A percentile compares a stretch with the other conserved stretches of the same genome.
phyloP scores from a whole-genome alignment of 1,284 basidiomycete genomes.

The Tilletia setariae region DNA sequence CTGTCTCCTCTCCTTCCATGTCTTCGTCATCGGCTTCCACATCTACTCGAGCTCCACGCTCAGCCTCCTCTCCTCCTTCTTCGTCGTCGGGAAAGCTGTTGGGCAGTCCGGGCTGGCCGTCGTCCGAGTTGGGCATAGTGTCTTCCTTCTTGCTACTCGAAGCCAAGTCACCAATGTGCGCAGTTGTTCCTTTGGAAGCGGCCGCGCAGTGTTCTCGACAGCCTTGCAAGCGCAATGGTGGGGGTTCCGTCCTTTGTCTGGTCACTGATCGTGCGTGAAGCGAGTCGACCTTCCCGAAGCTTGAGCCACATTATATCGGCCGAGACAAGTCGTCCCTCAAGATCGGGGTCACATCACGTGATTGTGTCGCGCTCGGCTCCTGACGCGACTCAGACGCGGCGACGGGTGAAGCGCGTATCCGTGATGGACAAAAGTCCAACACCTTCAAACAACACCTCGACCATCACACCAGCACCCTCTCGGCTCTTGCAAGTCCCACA shows the following conservation, averaged over 20 bases:
- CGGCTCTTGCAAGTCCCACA: not conserved
- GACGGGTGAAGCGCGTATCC: not conserved
- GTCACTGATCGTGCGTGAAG: constrained; percentile 1
- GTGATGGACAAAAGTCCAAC: not conserved
- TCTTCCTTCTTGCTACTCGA: not conserved
- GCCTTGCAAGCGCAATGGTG: no score
- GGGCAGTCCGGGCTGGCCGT: constrained; percentile 21
- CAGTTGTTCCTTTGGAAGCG: not conserved
- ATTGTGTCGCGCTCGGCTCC: no score
- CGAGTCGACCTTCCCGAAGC: constrained; percentile 13
- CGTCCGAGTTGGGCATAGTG: constrained; percentile 18
- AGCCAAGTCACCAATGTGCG: no score
- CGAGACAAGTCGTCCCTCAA: not conserved
- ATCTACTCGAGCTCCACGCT: constrained; percentile 38
- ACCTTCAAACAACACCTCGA: not conserved
- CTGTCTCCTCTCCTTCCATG: constrained; percentile 71
- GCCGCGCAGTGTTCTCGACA: no score
- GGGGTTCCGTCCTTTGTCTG: not conserved
- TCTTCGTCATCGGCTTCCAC: constrained; percentile 38
- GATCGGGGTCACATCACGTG: no score
- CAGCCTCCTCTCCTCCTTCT: constrained; percentile 22
- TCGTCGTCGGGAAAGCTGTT: constrained; percentile 23
- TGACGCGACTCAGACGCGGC: not conserved
- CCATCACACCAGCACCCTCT: not conserved
- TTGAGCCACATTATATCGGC: not conserved